Conservation (phyloP, 2,329 filamentous ascomycete species). For the Coniella lustricola region DNA sequence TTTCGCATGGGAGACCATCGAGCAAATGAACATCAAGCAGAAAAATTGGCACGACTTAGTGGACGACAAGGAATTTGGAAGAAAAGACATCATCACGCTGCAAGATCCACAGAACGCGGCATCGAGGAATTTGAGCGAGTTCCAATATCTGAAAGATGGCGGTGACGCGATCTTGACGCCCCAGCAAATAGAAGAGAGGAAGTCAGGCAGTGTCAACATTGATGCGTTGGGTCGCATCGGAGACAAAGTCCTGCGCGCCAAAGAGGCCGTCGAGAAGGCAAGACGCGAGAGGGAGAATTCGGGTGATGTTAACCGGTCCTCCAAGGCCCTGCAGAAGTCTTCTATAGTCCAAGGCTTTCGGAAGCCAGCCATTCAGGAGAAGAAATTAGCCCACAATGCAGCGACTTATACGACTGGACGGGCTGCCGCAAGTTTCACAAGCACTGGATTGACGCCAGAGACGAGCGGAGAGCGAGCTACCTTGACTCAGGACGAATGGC, state of each 20-base stretch:
- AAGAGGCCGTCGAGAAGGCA: conserved; percentile 87
- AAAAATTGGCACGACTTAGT: conserved; percentile 94
- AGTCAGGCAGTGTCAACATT: conserved; percentile 66
- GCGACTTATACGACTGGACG: conserved; percentile 84
- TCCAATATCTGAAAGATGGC: conserved; percentile 84
- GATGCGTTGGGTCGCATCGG: conserved; percentile 69
- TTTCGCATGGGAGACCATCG: conserved; percentile 92
- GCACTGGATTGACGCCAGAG: conserved; percentile 85
- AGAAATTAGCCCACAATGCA: conserved; percentile 69
- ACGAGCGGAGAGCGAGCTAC: conserved; percentile 82
- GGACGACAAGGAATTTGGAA: conserved; percentile 76
- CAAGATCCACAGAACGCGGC: conserved; percentile 92
- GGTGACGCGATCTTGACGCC: conserved; percentile 59
- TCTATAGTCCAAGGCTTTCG: conserved; percentile 25
- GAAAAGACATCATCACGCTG: conserved; percentile 89
- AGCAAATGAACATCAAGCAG: conserved; percentile 90
- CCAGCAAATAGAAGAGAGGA: conserved; percentile 62
- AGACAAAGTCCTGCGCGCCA: conserved; percentile 82
- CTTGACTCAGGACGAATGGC: conserved; percentile 90
- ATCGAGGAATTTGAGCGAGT: conserved; percentile 73
- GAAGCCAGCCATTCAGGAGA: conserved; percentile 45
- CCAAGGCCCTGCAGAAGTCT: conserved; percentile 30
- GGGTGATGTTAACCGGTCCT: conserved; percentile 48
- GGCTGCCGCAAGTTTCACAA: conserved; percentile 91
- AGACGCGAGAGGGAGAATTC: conserved; percentile 63